These are phyloP conservation scores for Pelargonium nanum DNA, from an alignment of 345 rosid genomes.

Conservation along the genomic window DNA sequence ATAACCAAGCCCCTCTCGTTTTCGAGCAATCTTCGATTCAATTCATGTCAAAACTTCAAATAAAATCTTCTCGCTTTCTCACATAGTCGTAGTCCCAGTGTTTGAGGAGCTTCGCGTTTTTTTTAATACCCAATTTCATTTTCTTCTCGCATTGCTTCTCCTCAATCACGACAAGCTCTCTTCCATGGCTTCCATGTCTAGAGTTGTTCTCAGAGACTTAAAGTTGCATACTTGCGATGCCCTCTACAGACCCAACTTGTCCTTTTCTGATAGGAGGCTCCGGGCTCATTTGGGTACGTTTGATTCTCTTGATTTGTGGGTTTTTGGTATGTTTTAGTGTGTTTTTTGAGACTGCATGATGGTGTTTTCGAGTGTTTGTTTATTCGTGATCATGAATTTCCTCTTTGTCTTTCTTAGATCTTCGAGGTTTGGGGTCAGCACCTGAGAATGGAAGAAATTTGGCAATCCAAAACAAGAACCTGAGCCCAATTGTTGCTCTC, in stretches of 20 bases:
- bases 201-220: slow-evolving; percentile 39
- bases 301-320: slow-evolving; percentile 3
- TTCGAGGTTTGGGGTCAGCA: slow-evolving; percentile 21
- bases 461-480: slow-evolving; percentile 23
- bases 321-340: slow-evolving; percentile 1
- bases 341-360: background rate
- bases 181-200: slow-evolving; percentile 64
- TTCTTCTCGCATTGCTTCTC: background rate
- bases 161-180: background rate
- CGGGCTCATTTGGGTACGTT: slow-evolving; percentile 44
- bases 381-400: slow-evolving; percentile 1
- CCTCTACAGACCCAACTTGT: slow-evolving; percentile 15
- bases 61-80: background rate
- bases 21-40: slow-evolving; percentile 6
- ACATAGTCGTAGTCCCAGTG: background rate
- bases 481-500: slow-evolving; percentile 28
- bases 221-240: slow-evolving; percentile 24
- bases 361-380: background rate
- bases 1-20: background rate
- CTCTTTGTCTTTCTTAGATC: slow-evolving; percentile 27
- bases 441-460: slow-evolving; percentile 24
- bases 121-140: background rate
- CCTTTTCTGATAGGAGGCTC: slow-evolving; percentile 19
- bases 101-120: background rate
- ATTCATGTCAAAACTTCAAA: background rate